Conservation (phyloP, 768 basidiomycete species). For the Nevesoporus exiguus region DNA sequence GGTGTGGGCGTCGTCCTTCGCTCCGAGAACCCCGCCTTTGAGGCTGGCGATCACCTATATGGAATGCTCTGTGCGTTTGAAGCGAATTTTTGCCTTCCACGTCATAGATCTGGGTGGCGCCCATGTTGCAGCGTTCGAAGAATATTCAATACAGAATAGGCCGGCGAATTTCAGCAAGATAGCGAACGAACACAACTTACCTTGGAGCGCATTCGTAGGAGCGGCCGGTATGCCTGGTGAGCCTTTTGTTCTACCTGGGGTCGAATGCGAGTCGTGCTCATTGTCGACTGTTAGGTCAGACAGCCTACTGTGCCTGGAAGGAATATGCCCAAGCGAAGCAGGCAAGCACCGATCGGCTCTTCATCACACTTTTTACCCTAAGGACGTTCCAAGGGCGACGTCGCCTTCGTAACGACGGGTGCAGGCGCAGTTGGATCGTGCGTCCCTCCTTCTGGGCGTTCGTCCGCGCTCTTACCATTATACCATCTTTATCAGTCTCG, state of each 20-base stretch:
- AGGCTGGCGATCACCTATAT: conserved; percentile 3
- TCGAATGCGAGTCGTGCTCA: not conserved
- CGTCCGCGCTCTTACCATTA: not conserved
- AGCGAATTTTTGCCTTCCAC: not conserved
- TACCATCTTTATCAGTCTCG: not conserved
- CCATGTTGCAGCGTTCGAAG: not conserved
- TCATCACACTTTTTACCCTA: not conserved
- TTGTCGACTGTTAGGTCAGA: not conserved
- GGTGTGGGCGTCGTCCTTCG: not conserved
- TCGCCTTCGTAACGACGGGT: conserved; percentile 1
- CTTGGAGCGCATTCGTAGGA: conserved; percentile 3
- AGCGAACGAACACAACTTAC: not conserved
- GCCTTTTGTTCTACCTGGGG: not conserved
- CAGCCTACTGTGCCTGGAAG: conserved; percentile 7
- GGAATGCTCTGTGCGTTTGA: not conserved
- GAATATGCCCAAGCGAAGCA: conserved; percentile 2
- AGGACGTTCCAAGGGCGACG: not conserved
- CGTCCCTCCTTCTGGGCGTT: not conserved
- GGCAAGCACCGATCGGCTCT: not conserved
- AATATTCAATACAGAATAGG: not conserved
- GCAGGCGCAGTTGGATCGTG: conserved; percentile 3
- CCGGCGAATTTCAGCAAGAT: not conserved
- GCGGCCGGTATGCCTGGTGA: conserved; percentile 4
- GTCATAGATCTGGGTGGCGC: not conserved
- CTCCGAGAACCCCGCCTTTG: conserved; percentile 2